Evolutionary conservation across 768 basidiomycete genomes (phyloP).

Genomic region (Boletus patriciae): DNA sequence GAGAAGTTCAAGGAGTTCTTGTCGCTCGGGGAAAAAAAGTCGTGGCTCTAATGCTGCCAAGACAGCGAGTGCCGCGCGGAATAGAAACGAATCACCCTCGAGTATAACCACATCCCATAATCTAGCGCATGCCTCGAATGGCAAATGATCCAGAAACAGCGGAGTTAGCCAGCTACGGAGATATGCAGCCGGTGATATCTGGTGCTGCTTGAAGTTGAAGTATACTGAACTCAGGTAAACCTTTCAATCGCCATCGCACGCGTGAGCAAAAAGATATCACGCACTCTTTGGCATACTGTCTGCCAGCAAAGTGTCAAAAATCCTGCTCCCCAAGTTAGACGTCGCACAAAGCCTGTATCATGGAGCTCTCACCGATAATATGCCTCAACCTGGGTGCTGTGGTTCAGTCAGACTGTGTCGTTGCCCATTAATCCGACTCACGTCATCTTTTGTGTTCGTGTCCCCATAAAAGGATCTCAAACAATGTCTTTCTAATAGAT

Average conservation of each 20-base stretch:
- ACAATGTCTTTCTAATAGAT: conserved; percentile 82
- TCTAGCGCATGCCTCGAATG: conserved; percentile 86
- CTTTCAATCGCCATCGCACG: neutral
- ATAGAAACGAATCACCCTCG: conserved; percentile 89
- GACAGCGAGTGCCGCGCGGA: conserved; percentile 79
- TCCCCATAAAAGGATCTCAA: conserved; percentile 84
- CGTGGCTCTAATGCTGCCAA: conserved; percentile 82
- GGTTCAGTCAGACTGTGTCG: conserved; percentile 30
- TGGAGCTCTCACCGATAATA: conserved; percentile 69
- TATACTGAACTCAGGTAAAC: conserved; percentile 55
- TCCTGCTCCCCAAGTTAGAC: conserved; percentile 45
- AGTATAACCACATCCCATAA: conserved; percentile 86
- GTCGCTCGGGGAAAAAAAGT: conserved; percentile 83
- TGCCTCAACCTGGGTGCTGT: conserved; percentile 67
- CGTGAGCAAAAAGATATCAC: conserved; percentile 18
- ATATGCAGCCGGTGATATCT: conserved; percentile 84
- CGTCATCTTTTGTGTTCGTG: conserved; percentile 68
- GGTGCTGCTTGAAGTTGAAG: conserved; percentile 93
- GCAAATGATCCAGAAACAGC: conserved; percentile 82
- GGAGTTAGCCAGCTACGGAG: conserved; percentile 80
- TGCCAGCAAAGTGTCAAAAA: conserved; percentile 89
- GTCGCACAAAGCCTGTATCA: neutral
- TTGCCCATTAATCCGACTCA: conserved; percentile 41
- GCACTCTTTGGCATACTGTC: conserved; percentile 93
- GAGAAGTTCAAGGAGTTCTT: conserved; percentile 76